phyloP scores from a whole-genome alignment of 208 protist species.

The Vickermania ingenoplastis region DNA sequence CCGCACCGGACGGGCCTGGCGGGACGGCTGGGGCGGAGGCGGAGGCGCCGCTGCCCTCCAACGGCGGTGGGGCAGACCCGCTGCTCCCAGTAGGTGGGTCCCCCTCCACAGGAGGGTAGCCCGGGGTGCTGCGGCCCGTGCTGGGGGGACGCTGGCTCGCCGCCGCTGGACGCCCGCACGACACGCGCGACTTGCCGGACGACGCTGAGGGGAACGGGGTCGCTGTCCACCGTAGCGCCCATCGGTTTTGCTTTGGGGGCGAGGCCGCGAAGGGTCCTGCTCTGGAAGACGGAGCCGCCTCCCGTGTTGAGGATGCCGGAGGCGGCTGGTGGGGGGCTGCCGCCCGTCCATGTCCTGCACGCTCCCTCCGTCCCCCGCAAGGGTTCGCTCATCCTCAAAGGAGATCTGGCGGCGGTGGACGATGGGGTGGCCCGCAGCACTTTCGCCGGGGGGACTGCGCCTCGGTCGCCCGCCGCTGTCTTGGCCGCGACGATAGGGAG shows the following conservation, averaged over 20 bases:
- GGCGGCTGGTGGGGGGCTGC: not conserved
- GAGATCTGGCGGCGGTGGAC: too few species aligned
- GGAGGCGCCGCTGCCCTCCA: not conserved
- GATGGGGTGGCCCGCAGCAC: too few species aligned
- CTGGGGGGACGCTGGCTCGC: not conserved
- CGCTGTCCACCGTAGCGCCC: constrained; percentile 19
- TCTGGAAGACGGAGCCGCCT: not conserved
- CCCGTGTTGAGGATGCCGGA: constrained; percentile 1
- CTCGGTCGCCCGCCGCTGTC: too few species aligned
- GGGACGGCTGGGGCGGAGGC: not conserved
- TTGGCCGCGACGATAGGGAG: too few species aligned
- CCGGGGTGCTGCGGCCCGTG: not conserved
- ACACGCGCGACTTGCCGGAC: constrained; percentile 59
- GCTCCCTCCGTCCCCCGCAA: not conserved
- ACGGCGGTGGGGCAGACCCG: not conserved
- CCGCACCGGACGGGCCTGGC: too few species aligned
- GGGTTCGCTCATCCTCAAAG: too few species aligned
- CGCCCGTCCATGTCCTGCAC: not conserved
- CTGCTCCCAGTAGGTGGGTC: not conserved
- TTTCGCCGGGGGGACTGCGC: too few species aligned
- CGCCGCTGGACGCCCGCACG: constrained; percentile 7
- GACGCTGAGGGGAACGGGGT: constrained; percentile 49
- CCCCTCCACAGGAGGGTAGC: not conserved
- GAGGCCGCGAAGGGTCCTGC: constrained; percentile 13
- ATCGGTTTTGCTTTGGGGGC: constrained; percentile 76